Percentiles rank a stretch among this genome's conserved stretches.
Conservation (phyloP, 331 rosid species). For the Acacia concinna region DNA sequence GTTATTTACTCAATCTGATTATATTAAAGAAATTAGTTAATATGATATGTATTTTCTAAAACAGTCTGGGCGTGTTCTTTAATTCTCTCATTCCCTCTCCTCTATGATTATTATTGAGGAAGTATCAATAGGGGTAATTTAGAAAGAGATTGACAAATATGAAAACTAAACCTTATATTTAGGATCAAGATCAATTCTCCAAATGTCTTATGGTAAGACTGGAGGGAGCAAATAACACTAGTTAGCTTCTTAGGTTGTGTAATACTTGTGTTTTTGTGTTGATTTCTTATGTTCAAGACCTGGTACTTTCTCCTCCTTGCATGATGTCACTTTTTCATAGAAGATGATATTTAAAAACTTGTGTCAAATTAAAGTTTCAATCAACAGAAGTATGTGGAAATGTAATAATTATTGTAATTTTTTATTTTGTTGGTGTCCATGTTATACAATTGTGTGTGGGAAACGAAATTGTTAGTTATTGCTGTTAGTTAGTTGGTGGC, state of each 20-base stretch:
- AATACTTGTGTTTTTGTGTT: background rate
- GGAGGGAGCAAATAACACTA: background rate
- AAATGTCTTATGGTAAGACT: no score
- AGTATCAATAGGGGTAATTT: no score
- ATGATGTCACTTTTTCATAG: background rate
- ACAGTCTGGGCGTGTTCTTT: no score
- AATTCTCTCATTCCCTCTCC: no score
- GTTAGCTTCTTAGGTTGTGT: background rate
- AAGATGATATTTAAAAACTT: background rate
- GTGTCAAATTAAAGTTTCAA: background rate
- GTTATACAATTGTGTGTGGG: background rate
- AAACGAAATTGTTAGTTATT: background rate
- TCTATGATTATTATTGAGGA: no score
- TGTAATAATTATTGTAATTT: background rate
- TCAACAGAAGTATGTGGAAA: background rate
- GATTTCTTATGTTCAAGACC: background rate
- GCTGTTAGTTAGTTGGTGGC: background rate
- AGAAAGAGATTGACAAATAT: no score
- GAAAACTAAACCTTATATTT: no score
- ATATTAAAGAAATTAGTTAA: no score
- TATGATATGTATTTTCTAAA: no score
- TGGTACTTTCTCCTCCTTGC: background rate
- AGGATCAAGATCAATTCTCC: no score
- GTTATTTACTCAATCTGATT: no score
- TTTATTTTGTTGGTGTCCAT: constrained; percentile 10